Evolutionary conservation across 768 basidiomycete species (phyloP), one percentile per base, ranked within the genome.

Genomic region (Boletus vermiculosoides): DNA sequence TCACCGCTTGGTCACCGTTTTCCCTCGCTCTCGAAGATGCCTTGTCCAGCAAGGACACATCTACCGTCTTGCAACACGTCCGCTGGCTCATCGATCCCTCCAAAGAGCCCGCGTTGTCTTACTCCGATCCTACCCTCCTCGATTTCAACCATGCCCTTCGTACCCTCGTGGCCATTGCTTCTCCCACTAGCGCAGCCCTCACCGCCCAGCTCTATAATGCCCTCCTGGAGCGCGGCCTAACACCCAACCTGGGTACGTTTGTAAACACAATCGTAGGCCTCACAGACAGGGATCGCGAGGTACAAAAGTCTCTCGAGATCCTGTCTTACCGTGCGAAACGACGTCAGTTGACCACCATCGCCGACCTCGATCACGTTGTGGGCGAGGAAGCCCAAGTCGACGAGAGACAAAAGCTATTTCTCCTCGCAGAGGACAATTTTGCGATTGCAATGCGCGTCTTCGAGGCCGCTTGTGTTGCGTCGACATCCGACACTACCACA

Each of bases 371-470:
- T 12, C 50, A 52, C 9, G 42, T 16, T 4, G 50, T 40, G 5
- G 37, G 12, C 22, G 64, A 71, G 16, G 63, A 67, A 22, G 50
- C 62, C 3, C 54, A 60, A 16, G 52, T 44, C 8, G 63, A 69
- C 44, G 56, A 77, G 40, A 66, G 66, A 23, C 77, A 77, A 10
- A 76, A 82, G 40, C 71, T 70, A 0, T 58, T 70, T 2, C 78
- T 92, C 23, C 73, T 74, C 22, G 63, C 76, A 30, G 93, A 95
- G 67, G 81, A 83, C 63, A 92, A 89, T 59, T 86, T 93, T 57
- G 66, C 75, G 0, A 80, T 84, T 0, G 92, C 92, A 0, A 75
- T 93, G 74, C 79, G 83, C 16, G 73, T 95, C 16, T 94, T 94
- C 70, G 79, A 87, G 25, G 78, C 83, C 0, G 78, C 85, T 18